Conservation (phyloP, 768 basidiomycete genomes). For the Mycena metata region DNA sequence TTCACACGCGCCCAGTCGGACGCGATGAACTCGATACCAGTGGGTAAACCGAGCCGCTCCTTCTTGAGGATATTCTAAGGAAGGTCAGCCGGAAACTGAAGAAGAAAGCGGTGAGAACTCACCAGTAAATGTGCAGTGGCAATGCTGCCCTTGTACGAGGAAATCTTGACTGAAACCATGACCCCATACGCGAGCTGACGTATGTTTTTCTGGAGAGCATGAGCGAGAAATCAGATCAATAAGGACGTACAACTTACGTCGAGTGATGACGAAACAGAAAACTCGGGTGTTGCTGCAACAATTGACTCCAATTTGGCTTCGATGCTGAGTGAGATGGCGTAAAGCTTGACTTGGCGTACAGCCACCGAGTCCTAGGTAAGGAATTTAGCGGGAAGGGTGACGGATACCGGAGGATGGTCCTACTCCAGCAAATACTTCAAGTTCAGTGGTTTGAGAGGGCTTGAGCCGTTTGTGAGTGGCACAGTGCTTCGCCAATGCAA, state of each 20-base stretch:
- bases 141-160: not conserved
- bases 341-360: conserved; percentile 1
- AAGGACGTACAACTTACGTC: not conserved
- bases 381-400: too few species aligned
- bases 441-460: conserved; percentile 4
- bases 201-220: not conserved
- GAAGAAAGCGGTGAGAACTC: not conserved
- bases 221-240: not conserved
- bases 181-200: not conserved
- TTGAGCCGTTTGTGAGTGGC: conserved; percentile 13
- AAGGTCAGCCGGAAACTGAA: too few species aligned
- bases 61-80: not conserved
- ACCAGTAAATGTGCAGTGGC: conserved; percentile 3
- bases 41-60: not conserved
- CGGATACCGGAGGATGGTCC: not conserved
- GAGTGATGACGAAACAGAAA: not conserved
- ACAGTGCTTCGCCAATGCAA: conserved; percentile 4
- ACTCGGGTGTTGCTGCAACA: not conserved
- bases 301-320: not conserved
- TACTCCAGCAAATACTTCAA: conserved; percentile 2
- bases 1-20: conserved; percentile 1
- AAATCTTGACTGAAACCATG: not conserved
- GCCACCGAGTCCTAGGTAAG: not conserved
- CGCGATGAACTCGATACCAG: not conserved
- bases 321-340: not conserved